phyloP scores from a whole-genome alignment of 1,284 basidiomycete species.

The Golubevia sp. region DNA sequence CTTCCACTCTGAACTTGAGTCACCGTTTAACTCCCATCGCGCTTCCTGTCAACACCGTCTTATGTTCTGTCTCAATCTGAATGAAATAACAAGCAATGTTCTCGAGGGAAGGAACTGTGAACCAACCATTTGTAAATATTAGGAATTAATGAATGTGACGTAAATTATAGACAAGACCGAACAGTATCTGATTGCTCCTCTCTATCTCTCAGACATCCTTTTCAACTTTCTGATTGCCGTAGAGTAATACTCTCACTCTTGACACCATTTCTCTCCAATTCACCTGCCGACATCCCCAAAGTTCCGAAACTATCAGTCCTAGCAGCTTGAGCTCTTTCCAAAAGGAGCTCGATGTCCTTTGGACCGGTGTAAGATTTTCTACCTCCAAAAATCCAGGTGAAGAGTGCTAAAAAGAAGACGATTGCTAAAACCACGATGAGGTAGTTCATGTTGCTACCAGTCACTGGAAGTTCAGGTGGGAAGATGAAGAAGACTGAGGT shows the following conservation, averaged over 20 bases:
- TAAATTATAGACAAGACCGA: too few relatives aligned
- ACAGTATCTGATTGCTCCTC: background rate
- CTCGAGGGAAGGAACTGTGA: background rate
- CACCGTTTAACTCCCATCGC: too few relatives aligned
- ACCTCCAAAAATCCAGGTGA: slow-evolving; percentile 30
- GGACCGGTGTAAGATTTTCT: slow-evolving; percentile 7
- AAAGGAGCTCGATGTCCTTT: background rate
- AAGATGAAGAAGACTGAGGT: slow-evolving; percentile 66
- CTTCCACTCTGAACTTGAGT: too few relatives aligned
- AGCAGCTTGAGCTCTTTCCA: background rate
- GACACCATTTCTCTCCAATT: background rate
- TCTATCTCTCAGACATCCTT: too few relatives aligned
- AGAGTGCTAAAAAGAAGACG: slow-evolving; percentile 19
- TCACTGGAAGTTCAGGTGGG: slow-evolving; percentile 63
- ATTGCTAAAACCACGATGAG: slow-evolving; percentile 53
- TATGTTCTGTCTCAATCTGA: too few relatives aligned
- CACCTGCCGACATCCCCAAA: background rate
- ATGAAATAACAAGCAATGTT: too few relatives aligned
- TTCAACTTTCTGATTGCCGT: background rate
- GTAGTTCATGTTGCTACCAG: slow-evolving; percentile 64
- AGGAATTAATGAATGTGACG: background rate
- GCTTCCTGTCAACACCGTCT: too few relatives aligned
- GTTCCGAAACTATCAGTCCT: background rate
- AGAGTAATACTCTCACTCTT: too few relatives aligned
- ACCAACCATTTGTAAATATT: background rate